Evolutionary conservation across 139 green algal genomes (phyloP).

Genomic region (Chlorella sorokiniana): DNA sequence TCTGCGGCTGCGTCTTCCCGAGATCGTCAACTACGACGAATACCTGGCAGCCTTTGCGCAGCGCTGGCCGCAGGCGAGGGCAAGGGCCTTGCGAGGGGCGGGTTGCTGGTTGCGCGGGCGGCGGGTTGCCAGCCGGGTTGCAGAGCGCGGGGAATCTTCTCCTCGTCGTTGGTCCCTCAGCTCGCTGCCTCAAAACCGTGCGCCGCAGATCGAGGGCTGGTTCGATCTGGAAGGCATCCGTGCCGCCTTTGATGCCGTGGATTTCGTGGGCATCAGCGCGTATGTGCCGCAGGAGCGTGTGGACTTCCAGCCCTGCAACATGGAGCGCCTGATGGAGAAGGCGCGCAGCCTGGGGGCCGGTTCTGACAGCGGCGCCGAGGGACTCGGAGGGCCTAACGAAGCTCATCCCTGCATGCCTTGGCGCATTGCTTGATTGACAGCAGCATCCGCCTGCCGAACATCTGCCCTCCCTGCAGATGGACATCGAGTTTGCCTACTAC

Average conservation of each 20-base stretch:
- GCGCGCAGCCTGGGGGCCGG: not conserved
- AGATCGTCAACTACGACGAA: conserved; percentile 22
- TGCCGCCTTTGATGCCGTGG: not conserved
- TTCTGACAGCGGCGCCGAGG: no score
- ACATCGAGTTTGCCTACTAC: conserved; percentile 28
- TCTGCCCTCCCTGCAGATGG: conserved; percentile 7
- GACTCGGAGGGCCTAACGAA: not conserved
- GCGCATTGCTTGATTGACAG: not conserved
- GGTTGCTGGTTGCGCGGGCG: not conserved
- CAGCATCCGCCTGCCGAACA: not conserved
- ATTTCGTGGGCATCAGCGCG: conserved; percentile 24
- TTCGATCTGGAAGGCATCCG: conserved; percentile 15
- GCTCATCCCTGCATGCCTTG: no score
- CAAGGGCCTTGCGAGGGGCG: no score
- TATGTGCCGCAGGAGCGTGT: not conserved
- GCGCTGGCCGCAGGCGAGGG: conserved; percentile 5
- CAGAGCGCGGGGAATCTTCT: no score
- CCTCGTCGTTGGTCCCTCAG: not conserved
- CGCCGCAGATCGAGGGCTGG: conserved; percentile 20
- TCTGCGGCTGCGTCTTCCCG: conserved; percentile 22
- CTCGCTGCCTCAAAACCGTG: no score
- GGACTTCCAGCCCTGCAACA: conserved; percentile 14
- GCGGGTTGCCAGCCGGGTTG: not conserved
- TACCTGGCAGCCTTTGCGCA: conserved; percentile 14
- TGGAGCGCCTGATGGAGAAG: conserved; percentile 23